These are phyloP conservation scores for Baudoinia panamericana DNA, from an alignment of 495 filamentous ascomycete species.

Conservation along the genomic window DNA sequence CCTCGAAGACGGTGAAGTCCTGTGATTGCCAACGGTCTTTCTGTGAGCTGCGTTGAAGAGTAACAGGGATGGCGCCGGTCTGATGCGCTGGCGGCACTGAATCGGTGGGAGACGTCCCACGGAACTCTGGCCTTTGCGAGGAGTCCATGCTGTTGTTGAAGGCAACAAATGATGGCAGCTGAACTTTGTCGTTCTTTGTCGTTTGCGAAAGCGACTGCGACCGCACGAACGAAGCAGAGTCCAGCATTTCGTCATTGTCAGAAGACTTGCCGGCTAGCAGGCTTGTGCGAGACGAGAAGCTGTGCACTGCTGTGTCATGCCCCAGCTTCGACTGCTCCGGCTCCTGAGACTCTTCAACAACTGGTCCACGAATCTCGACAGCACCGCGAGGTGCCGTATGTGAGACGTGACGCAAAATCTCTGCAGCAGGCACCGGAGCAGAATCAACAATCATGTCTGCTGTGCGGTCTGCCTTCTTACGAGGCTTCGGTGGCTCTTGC, in stretches of 20 bases:
- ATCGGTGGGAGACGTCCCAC: background rate
- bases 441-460: constrained; percentile 4
- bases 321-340: background rate
- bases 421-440: constrained; percentile 4
- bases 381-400: background rate
- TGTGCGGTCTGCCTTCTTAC: constrained; percentile 22
- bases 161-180: constrained; percentile 12
- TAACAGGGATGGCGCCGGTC: background rate
- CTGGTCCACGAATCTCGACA: background rate
- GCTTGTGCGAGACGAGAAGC: background rate
- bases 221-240: background rate
- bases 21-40: background rate
- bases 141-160: constrained; percentile 6
- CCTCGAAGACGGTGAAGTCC: constrained; percentile 1
- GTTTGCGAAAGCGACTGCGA: no score
- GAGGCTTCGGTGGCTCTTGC: constrained; percentile 11
- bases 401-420: constrained; percentile 3
- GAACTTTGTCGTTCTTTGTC: constrained; percentile 10
- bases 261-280: background rate
- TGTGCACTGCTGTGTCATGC: no score
- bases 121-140: background rate
- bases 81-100: background rate
- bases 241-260: constrained; percentile 13
- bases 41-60: background rate
- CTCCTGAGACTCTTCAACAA: constrained; percentile 7